These are phyloP conservation scores for Auriscalpium orientale DNA, from an alignment of 768 basidiomycete species.

Conservation along the genomic window DNA sequence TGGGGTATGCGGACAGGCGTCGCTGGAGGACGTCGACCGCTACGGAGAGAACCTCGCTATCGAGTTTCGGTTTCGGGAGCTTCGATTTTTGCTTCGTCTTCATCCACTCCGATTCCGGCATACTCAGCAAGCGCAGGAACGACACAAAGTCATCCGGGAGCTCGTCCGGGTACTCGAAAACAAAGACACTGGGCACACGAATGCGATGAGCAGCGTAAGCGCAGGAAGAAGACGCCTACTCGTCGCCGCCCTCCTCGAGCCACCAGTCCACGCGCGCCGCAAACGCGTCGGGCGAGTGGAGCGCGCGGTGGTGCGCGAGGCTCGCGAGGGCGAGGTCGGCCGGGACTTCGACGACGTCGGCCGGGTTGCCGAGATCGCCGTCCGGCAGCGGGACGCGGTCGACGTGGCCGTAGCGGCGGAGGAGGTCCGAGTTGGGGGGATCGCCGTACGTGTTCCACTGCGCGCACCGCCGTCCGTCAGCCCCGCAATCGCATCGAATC, in stretches of 20 bases:
- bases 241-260: conserved; percentile 85
- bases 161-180: conserved; percentile 43
- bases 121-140: conserved; percentile 54
- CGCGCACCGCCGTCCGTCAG: not conserved
- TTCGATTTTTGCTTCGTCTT: conserved; percentile 54
- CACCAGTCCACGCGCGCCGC: conserved; percentile 82
- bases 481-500: not conserved
- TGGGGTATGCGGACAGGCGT: conserved; percentile 50
- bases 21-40: conserved; percentile 39
- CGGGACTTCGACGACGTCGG: conserved; percentile 69
- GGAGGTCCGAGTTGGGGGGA: conserved; percentile 84
- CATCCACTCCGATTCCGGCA: conserved; percentile 51
- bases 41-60: conserved; percentile 39
- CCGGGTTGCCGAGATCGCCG: conserved; percentile 58
- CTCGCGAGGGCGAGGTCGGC: conserved; percentile 59
- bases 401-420: conserved; percentile 92
- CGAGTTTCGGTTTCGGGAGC: conserved; percentile 65
- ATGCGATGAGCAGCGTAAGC: not conserved
- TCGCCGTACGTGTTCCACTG: conserved; percentile 97
- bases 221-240: conserved; percentile 41
- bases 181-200: conserved; percentile 37
- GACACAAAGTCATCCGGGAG: conserved; percentile 54
- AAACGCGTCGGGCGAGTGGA: conserved; percentile 11
- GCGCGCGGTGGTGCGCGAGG: conserved; percentile 17
- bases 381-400: conserved; percentile 58